phyloP scores from a whole-genome alignment of 768 basidiomycete genomes.

The Plicaturopsis crispa region DNA sequence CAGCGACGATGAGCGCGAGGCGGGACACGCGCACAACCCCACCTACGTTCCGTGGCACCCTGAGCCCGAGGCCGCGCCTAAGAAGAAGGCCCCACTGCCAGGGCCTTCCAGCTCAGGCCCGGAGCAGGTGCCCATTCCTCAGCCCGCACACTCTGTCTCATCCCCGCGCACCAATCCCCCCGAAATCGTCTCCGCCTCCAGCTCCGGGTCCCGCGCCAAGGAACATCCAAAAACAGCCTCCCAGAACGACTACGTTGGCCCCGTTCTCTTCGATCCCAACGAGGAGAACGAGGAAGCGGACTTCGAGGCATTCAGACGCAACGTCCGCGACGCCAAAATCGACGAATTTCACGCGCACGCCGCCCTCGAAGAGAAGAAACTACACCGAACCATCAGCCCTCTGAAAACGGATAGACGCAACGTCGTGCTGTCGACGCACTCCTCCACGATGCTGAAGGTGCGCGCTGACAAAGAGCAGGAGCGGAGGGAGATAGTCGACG shows the following conservation, averaged over 20 bases:
- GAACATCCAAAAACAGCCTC: neutral
- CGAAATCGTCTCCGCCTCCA: neutral
- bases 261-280: conserved; percentile 1
- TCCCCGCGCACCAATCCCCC: neutral
- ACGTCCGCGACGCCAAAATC: too few species aligned
- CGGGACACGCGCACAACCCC: too few species aligned
- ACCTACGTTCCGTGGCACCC: neutral
- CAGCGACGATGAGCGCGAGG: too few species aligned
- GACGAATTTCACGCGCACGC: too few species aligned
- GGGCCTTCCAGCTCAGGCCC: neutral
- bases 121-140: conserved; percentile 1
- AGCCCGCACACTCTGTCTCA: conserved; percentile 1
- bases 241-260: conserved; percentile 1
- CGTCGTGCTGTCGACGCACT: too few species aligned
- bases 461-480: too few species aligned
- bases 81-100: neutral
- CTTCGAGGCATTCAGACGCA: too few species aligned
- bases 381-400: too few species aligned
- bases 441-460: too few species aligned
- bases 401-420: too few species aligned
- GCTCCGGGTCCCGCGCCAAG: neutral
- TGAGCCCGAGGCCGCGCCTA: neutral
- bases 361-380: too few species aligned
- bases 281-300: too few species aligned
- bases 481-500: neutral